Evolutionary conservation across 2,329 filamentous ascomycete genomes (phyloP).

Genomic region (Aspergillus candidus): DNA sequence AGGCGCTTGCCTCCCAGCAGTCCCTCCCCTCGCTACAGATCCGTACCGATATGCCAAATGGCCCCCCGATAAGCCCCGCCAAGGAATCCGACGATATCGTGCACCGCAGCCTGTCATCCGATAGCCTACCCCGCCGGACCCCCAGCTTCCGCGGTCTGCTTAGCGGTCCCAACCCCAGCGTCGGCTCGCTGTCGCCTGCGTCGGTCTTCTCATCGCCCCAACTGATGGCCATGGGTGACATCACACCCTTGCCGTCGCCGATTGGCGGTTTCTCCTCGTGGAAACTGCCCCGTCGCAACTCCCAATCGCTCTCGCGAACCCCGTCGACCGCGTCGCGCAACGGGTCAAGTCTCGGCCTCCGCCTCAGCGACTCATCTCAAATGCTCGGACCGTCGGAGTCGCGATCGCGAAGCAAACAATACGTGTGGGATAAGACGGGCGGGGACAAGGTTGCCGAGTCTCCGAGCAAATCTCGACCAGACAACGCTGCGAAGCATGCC

Average conservation of each 20-base stretch:
- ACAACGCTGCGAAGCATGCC: conserved; percentile 44
- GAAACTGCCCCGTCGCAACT: conserved; percentile 50
- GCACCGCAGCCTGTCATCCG: conserved; percentile 37
- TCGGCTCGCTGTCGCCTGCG: conserved; percentile 50
- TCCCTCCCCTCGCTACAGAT: conserved; percentile 28
- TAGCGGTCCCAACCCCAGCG: conserved; percentile 32
- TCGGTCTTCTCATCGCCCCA: conserved; percentile 68
- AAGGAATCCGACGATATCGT: conserved; percentile 30
- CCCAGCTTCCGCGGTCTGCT: conserved; percentile 40
- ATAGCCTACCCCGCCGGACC: conserved; percentile 39
- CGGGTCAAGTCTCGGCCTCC: conserved; percentile 30
- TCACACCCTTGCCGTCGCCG: conserved; percentile 74
- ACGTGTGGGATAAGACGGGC: conserved; percentile 32
- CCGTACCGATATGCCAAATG: conserved; percentile 28
- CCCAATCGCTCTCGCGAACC: conserved; percentile 42
- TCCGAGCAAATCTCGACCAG: conserved; percentile 18
- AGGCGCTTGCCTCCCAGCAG: conserved; percentile 6
- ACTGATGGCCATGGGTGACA: conserved; percentile 67
- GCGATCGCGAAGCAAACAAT: conserved; percentile 34
- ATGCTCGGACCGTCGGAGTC: conserved; percentile 25
- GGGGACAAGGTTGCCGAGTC: conserved; percentile 18
- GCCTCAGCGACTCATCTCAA: conserved; percentile 32
- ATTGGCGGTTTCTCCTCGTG: conserved; percentile 43
- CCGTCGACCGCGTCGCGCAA: conserved; percentile 37
- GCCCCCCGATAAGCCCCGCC: conserved; percentile 22